phyloP scores from a whole-genome alignment of 371 early-diverging fungal species.

The Basidiobolus meristosporus region DNA sequence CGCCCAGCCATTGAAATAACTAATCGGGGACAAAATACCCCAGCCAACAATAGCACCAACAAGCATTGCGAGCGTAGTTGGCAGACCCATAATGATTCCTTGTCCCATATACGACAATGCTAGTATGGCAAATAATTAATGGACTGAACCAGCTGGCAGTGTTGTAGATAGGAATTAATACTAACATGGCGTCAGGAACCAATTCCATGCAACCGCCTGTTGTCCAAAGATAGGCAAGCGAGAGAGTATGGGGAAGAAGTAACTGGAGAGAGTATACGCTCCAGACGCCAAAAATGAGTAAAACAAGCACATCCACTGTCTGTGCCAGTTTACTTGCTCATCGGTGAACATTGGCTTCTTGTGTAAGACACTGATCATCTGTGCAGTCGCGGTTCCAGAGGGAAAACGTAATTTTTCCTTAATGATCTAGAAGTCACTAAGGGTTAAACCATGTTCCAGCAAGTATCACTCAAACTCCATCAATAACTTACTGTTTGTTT shows the following conservation, averaged over 20 bases:
- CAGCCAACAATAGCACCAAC: conserved; percentile 58
- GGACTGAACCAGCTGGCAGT: too few species aligned
- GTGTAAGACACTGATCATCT: conserved; percentile 64
- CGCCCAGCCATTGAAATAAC: conserved; percentile 49
- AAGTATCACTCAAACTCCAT: too few species aligned
- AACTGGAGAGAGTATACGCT: conserved; percentile 35
- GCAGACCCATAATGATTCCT: conserved; percentile 71
- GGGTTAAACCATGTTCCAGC: too few species aligned
- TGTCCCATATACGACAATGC: conserved; percentile 55
- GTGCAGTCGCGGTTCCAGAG: conserved; percentile 72
- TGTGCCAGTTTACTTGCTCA: too few species aligned
- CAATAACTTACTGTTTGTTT: too few species aligned
- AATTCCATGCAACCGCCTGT: conserved; percentile 29
- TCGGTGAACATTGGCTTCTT: too few species aligned
- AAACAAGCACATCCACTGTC: too few species aligned
- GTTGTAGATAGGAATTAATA: too few species aligned
- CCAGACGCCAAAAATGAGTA: conserved; percentile 40
- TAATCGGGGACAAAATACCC: conserved; percentile 57
- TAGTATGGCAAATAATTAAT: too few species aligned
- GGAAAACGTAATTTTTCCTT: conserved; percentile 68
- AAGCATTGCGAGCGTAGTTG: conserved; percentile 50
- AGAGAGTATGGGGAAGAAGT: conserved; percentile 35
- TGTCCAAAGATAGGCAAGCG: conserved; percentile 13
- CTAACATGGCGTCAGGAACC: conserved; percentile 52
- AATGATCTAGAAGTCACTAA: too few species aligned